These are phyloP conservation scores for Emergomyces orientalis DNA, from an alignment of 2,329 filamentous ascomycete species.

Conservation along the genomic window DNA sequence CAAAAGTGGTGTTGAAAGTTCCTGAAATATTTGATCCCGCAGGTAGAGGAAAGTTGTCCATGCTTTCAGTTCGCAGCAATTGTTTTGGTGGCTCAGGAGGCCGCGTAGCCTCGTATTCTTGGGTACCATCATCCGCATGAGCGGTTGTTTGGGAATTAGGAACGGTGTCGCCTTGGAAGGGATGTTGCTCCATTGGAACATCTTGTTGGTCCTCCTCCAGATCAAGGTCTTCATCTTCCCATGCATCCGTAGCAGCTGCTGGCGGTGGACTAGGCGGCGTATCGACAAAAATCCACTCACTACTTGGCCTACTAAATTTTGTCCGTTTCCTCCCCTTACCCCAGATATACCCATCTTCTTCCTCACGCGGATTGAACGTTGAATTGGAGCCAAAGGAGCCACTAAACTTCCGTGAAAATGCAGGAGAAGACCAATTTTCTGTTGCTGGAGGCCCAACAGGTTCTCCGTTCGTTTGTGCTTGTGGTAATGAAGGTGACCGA, in stretches of 20 bases:
- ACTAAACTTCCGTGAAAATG: constrained; percentile 64
- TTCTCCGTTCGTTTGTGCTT: constrained; percentile 16
- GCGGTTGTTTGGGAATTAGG: not conserved
- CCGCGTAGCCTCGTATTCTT: not conserved
- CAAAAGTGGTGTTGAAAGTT: not conserved
- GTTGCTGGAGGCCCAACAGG: constrained; percentile 22
- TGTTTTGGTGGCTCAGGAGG: not conserved
- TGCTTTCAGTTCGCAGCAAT: constrained; percentile 8
- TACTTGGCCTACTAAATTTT: constrained; percentile 57
- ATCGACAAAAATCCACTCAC: constrained; percentile 65
- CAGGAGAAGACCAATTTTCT: constrained; percentile 63
- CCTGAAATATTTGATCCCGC: not conserved
- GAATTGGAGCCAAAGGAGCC: constrained; percentile 61
- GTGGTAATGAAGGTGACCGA: constrained; percentile 20
- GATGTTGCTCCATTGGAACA: constrained; percentile 10
- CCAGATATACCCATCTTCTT: constrained; percentile 54
- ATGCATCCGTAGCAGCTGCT: constrained; percentile 8
- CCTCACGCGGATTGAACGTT: constrained; percentile 55
- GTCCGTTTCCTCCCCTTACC: constrained; percentile 60
- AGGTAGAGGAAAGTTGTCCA: not conserved
- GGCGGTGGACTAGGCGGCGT: constrained; percentile 56
- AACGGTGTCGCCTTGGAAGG: constrained; percentile 12
- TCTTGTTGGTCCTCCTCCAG: constrained; percentile 7
- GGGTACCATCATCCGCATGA: not conserved
- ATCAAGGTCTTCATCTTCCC: constrained; percentile 10